phyloP scores from a whole-genome alignment of 2,329 filamentous ascomycete species.

The Colletotrichum sp. region DNA sequence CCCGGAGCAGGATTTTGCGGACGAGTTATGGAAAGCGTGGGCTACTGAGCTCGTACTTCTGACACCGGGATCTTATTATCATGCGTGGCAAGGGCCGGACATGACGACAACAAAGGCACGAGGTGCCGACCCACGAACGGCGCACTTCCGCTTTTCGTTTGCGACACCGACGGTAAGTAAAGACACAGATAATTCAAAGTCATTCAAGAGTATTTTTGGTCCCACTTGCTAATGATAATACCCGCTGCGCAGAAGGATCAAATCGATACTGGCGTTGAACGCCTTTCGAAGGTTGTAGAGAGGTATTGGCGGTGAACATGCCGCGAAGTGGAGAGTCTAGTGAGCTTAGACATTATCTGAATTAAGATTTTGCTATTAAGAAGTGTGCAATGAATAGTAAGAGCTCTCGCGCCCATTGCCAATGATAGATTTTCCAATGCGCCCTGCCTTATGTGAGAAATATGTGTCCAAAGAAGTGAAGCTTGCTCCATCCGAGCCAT shows the following conservation, averaged over 20 bases:
- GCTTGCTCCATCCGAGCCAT: background rate
- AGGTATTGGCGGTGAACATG: background rate
- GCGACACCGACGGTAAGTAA: conserved; percentile 29
- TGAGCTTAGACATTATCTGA: background rate
- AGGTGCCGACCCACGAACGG: conserved; percentile 24
- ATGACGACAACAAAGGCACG: conserved; percentile 27
- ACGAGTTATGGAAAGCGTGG: conserved; percentile 22
- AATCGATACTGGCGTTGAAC: background rate
- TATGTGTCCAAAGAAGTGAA: background rate
- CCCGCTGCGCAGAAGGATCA: background rate
- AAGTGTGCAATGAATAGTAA: background rate
- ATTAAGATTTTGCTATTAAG: background rate
- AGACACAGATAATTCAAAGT: background rate
- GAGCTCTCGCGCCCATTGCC: background rate
- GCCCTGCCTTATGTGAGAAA: background rate
- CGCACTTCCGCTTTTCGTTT: conserved; percentile 32
- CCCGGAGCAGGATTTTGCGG: background rate
- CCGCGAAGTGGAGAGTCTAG: background rate
- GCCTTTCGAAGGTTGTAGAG: background rate
- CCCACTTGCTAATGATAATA: background rate
- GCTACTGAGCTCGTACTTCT: conserved; percentile 27
- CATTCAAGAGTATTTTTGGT: background rate
- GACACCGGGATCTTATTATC: conserved; percentile 35
- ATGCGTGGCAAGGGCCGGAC: conserved; percentile 32
- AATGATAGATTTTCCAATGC: background rate